Base-by-base conservation (phyloP, 2,329 filamentous ascomycete species). In the Xylaria sp. region DNA sequence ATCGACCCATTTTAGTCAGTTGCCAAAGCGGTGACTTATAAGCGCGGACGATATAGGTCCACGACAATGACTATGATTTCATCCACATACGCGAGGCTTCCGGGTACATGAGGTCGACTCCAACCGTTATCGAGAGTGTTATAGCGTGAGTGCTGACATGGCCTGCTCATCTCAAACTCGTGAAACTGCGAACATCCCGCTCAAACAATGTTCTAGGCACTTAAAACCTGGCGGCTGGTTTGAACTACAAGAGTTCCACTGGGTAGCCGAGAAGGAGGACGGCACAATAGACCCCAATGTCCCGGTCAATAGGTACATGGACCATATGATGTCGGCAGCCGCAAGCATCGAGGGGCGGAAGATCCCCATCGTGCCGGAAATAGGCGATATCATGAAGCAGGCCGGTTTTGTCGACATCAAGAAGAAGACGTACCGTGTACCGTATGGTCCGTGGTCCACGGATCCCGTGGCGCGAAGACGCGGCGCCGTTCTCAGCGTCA, bases 401-500 rank as follows among this genome's bases (percentile, higher is more conserved):
- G 81, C 81, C 1, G 84, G 84, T 0, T 85, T 83, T 56, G 74
- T 79, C 20, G 80, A 84, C 63, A 76, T 85, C 3, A 74, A 75
- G 3, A 79, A 81, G 34, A 74, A 76, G 20, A 76, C 78, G 8
- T 80, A 81, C 71, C 83, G 85, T 73, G 77, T 87, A 10, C 85
- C 86, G 0, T 80, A 84, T 7, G 84, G 83, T 18, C 76, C 78
- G 0, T 88, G 86, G 86, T 80, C 85, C 0, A 81, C 78, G 58
- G 82, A 87, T 59, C 76, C 80, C 23, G 81, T 79, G 15, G 78
- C 85, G 51, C 85, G 84, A 71, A 80, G 80, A 61, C 80, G 86
- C 65, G 85, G 78, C 13, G 72, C 78, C n/a, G 82, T 81, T 56
- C 50, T 74, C 44, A 67, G 37, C 23, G 62, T 72, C 60, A 71